Percentiles rank a stretch among this genome's conserved stretches.
These are phyloP conservation scores for Meira nashicola DNA, from an alignment of 1,284 basidiomycete genomes.

Conservation along the genomic window DNA sequence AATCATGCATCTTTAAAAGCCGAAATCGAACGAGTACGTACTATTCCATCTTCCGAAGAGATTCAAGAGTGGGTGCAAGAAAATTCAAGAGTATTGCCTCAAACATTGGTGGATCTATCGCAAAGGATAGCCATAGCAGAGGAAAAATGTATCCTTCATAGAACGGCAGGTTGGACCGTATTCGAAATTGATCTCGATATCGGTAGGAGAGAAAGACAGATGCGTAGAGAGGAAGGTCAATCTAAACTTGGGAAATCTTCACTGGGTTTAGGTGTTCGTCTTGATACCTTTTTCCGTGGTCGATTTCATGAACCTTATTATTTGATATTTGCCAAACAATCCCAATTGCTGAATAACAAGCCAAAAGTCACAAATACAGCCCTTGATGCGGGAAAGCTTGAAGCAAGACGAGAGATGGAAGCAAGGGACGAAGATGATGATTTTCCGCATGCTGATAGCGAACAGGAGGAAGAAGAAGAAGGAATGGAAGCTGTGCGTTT, in stretches of 20 bases:
- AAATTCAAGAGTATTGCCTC: background rate
- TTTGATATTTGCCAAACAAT: conserved; percentile 28
- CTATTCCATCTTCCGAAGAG: background rate
- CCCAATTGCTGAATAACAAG: conserved; percentile 21
- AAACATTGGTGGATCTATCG: conserved; percentile 11
- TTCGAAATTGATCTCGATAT: conserved; percentile 39
- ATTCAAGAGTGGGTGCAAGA: background rate
- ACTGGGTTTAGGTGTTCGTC: conserved; percentile 28
- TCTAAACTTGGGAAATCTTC: conserved; percentile 2
- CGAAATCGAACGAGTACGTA: background rate
- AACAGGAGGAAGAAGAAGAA: conserved; percentile 13
- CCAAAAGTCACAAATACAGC: conserved; percentile 18
- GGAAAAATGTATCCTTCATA: conserved; percentile 29
- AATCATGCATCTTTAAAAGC: conserved; percentile 1
- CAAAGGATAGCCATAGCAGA: conserved; percentile 21
- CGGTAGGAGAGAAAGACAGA: conserved; percentile 25
- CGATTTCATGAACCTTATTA: conserved; percentile 37
- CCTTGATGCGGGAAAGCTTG: background rate
- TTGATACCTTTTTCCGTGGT: conserved; percentile 29
- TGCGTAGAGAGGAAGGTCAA: conserved; percentile 9
- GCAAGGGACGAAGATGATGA: background rate
- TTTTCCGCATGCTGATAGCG: background rate
- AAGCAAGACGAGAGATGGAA: background rate
- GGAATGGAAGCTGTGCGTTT: conserved; percentile 15
- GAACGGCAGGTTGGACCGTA: conserved; percentile 30